Conservation (phyloP, 2,329 filamentous ascomycete genomes). For the Penicillium sp. region DNA sequence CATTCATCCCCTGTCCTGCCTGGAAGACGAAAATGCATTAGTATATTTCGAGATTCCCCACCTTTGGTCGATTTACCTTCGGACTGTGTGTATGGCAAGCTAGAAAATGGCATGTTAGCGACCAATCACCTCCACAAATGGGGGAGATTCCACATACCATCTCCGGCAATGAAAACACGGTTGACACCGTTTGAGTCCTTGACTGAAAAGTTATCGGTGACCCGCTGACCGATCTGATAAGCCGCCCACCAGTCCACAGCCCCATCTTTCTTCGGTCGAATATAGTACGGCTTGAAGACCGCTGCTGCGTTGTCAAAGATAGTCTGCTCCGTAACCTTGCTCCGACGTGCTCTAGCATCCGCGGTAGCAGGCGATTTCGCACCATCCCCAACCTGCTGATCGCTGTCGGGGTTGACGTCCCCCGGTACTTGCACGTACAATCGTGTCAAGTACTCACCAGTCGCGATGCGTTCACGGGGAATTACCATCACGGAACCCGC, state of each 20-base stretch:
- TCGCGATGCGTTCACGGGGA: slow-evolving; percentile 58
- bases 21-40: slow-evolving; percentile 9
- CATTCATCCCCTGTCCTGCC: slow-evolving; percentile 76
- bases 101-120: slow-evolving; percentile 9
- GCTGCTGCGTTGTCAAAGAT: slow-evolving; percentile 63
- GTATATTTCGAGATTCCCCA: not conserved
- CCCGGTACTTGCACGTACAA: slow-evolving; percentile 53
- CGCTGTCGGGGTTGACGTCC: slow-evolving; percentile 26
- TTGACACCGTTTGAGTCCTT: slow-evolving; percentile 65
- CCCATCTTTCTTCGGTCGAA: slow-evolving; percentile 55
- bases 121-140: not conserved
- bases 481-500: slow-evolving; percentile 77
- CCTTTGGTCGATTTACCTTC: slow-evolving; percentile 42
- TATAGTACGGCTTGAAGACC: slow-evolving; percentile 62
- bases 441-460: slow-evolving; percentile 64
- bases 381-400: slow-evolving; percentile 13
- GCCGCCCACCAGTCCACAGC: slow-evolving; percentile 69
- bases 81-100: slow-evolving; percentile 76
- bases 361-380: slow-evolving; percentile 57
- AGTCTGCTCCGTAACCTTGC: slow-evolving; percentile 58
- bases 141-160: slow-evolving; percentile 39
- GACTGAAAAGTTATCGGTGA: slow-evolving; percentile 42
- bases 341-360: slow-evolving; percentile 58
- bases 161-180: slow-evolving; percentile 68
- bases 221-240: slow-evolving; percentile 71